Evolutionary conservation across 1,284 basidiomycete species (phyloP), one percentile per base, ranked within the genome.

Genomic region (Ustilago vetiveriae): DNA sequence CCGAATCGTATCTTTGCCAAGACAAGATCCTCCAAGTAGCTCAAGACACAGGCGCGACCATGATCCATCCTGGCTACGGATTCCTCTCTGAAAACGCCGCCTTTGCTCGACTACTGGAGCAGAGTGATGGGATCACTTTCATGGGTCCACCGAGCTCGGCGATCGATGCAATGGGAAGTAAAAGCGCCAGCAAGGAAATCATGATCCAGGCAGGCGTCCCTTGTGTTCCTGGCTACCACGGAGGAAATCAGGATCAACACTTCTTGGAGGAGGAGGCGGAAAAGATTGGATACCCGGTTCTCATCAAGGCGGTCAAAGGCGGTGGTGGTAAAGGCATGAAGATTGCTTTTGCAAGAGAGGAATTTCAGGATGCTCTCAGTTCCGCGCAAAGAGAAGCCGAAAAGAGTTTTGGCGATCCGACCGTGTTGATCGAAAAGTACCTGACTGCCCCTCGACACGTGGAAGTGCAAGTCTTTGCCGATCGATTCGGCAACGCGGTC

Each of bases 171-270:
- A 94, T 94, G 92, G 92, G 92, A 3, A 92, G 90, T 6, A 94
- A 94, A 54, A 71, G 71, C 49, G 76, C 66, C 3, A 75, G 73
- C 23, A 92, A 92, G 83, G 90, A 90, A 64, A 96, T 96, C 82
- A 96, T 97, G 94, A 86, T 87, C 26, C 85, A 86, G 66, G 94
- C 94, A 46, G 89, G 90, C 2, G 94, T 97, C 0, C 93, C 94
- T 1, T 95, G 93, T 79, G 91, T 97, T 2, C 94, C 94, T 37
- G 94, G 90, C 9, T 95, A 93, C 83, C 91, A 94, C 70, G 90
- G 90, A 16, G 78, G 85, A 1, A 87, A 91, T 32, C 92, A 94
- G 83, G 86, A 89, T 66, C 86, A 88, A 0, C 79, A 84, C 5
- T 86, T 87, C 63, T 85, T 94, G 16, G 87, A 87, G 32, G 70